Evolutionary conservation across 805 yeast species (phyloP), one percentile per base, ranked within the genome.

Genomic region (baker's yeast (Saccharomyces cerevisiae)): DNA sequence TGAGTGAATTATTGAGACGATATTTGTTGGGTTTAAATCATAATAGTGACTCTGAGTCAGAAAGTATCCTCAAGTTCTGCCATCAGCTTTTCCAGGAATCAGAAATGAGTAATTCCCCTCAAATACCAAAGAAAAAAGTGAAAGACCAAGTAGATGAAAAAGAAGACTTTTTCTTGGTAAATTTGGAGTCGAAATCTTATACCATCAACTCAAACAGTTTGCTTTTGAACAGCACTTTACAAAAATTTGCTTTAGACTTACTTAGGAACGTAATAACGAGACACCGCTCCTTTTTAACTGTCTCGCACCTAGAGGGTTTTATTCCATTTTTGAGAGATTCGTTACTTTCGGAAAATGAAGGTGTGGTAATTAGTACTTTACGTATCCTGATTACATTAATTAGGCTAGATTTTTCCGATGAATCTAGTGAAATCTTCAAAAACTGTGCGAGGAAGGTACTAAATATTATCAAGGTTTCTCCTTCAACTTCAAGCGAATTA

Each of bases 1-100:
- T 91, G 43, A 89, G 85, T 61, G 96, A 89, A 64, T 72, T 94
- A 46, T 68, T 92, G 59, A 79, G 88, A 67, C 79, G 96, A 57
- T 81, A 84, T 61, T 77, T 96, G 0, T 69, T 81, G n/a, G 99
- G 99, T 30, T 72, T 94, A 54, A 80, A 82, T 59, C 83, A 79
- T 58, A 94, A 92, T 66, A 73, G 72, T 5, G 87, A 83, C 53
- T 71, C 81, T 0, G 69, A 81, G 2, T 72, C 82, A 0, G 75
- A 78, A 26, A 84, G 82, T 21, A 81, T 87, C 48, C 72, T 92
- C 47, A 73, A 81, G 6, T 73, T 92, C 55, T 85, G 96, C 68
- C 85, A 81, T 65, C 91, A 90, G 66, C 73, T 92, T 28, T 83
- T 81, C 63, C 67, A 75, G 29, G 84, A 82, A 58, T 76, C 91